A percentile compares a stretch with the other conserved stretches of the same genome.
phyloP scores from a whole-genome alignment of 495 filamentous ascomycete species.

The Talaromyces ruber region DNA sequence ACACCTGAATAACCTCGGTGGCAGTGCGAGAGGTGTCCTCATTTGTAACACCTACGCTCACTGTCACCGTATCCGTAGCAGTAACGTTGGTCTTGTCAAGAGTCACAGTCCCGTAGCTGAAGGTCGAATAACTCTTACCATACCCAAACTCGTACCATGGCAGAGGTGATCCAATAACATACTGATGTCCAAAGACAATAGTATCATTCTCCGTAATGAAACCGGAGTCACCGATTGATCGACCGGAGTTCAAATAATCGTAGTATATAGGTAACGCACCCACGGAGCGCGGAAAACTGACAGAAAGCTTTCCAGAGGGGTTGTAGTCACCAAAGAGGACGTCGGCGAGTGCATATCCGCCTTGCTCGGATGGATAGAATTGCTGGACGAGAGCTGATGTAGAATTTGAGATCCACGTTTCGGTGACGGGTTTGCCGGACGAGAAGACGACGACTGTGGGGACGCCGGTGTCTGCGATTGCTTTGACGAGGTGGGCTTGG shows the following conservation, averaged over 20 bases:
- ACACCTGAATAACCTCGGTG: conserved; percentile 62
- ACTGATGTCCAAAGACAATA: conserved; percentile 55
- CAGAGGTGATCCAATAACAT: conserved; percentile 48
- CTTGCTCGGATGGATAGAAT: conserved; percentile 61
- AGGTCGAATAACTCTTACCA: conserved; percentile 58
- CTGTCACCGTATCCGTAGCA: conserved; percentile 31
- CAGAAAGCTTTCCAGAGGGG: conserved; percentile 57
- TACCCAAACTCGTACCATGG: conserved; percentile 62
- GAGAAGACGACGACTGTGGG: conserved; percentile 63
- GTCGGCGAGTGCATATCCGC: conserved; percentile 55
- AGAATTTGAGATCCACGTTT: conserved; percentile 53
- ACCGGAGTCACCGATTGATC: conserved; percentile 41
- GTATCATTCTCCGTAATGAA: conserved; percentile 43
- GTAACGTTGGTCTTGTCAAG: conserved; percentile 36
- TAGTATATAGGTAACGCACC: conserved; percentile 62
- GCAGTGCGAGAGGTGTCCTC: conserved; percentile 50
- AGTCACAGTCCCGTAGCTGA: conserved; percentile 42
- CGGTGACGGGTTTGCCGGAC: conserved; percentile 61
- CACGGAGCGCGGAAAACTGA: conserved; percentile 58
- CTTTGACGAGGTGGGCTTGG: conserved; percentile 53
- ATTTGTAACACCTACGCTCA: conserved; percentile 48
- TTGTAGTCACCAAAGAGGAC: conserved; percentile 59
- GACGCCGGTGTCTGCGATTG: conserved; percentile 54
- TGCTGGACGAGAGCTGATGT: conserved; percentile 58
- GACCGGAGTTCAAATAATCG: conserved; percentile 61